Evolutionary conservation across 2,329 filamentous ascomycete species (phyloP).

Genomic region (Helicocarpus griseus): DNA sequence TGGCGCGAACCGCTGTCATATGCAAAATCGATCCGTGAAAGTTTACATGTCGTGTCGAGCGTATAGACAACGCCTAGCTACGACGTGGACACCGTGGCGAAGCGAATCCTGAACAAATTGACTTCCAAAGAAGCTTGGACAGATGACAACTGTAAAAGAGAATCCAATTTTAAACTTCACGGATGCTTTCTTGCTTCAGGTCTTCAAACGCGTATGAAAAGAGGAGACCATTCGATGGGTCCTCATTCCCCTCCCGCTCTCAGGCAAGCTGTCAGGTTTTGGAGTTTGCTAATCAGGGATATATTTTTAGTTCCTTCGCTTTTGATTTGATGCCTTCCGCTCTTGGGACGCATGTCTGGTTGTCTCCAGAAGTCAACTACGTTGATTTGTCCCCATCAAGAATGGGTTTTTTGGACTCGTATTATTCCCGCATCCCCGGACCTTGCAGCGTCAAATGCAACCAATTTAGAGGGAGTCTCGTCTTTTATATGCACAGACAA

Average conservation of each 20-base stretch:
- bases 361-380: not conserved
- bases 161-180: not conserved
- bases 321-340: not conserved
- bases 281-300: not conserved
- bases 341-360: not conserved
- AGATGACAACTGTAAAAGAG: not conserved
- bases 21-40: not conserved
- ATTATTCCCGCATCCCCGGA: not conserved
- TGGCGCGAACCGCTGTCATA: conserved; percentile 3
- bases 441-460: not conserved
- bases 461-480: not conserved
- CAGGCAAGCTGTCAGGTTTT: not conserved
- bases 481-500: not conserved
- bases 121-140: not conserved
- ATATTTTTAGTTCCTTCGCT: not conserved
- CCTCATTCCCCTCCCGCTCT: not conserved
- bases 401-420: not conserved
- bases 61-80: not conserved
- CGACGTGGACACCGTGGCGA: not conserved
- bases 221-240: not conserved
- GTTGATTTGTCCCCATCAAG: not conserved
- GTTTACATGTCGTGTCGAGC: not conserved
- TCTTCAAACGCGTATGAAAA: not conserved
- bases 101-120: not conserved
- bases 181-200: not conserved